A percentile compares a stretch with the other conserved stretches of the same genome.
Conservation (phyloP, 2,329 filamentous ascomycete genomes). For the Colletotrichum noveboracense region DNA sequence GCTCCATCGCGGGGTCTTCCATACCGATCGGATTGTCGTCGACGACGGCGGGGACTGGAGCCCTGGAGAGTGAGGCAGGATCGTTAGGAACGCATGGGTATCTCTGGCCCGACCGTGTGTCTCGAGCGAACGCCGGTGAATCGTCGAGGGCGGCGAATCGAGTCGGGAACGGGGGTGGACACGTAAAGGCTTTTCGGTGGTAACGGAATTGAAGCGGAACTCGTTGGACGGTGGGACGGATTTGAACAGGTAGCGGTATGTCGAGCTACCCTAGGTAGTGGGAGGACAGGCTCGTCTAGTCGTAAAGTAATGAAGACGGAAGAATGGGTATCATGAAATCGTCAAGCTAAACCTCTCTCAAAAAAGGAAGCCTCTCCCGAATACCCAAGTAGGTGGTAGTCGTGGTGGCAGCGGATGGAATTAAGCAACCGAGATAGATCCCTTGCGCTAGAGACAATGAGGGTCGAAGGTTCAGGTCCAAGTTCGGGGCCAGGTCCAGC, state of each 20-base stretch:
- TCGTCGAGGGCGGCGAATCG: not conserved
- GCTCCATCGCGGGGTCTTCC: slow-evolving; percentile 28
- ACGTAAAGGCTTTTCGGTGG: not conserved
- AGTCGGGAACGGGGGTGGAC: not conserved
- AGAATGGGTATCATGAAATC: slow-evolving; percentile 13
- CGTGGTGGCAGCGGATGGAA: not conserved
- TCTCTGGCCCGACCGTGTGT: not conserved
- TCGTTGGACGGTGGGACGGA: not conserved
- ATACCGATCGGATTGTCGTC: slow-evolving; percentile 21
- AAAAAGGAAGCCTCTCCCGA: not conserved
- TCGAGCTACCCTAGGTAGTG: not conserved
- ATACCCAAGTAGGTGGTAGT: not conserved
- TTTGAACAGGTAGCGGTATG: not conserved
- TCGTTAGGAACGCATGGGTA: slow-evolving; percentile 19
- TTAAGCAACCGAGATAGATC: not conserved
- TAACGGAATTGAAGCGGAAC: not conserved
- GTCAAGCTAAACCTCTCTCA: slow-evolving; percentile 1
- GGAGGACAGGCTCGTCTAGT: not conserved
- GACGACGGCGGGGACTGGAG: not conserved
- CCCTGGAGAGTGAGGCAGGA: not conserved
- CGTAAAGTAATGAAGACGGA: not conserved
- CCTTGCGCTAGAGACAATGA: slow-evolving; percentile 7
- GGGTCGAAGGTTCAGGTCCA: not conserved
- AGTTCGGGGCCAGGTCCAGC: not conserved
- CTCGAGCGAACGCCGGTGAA: not conserved